Conservation (phyloP, 176 grass and related monocot genomes). For the Tuctoria greenei region DNA sequence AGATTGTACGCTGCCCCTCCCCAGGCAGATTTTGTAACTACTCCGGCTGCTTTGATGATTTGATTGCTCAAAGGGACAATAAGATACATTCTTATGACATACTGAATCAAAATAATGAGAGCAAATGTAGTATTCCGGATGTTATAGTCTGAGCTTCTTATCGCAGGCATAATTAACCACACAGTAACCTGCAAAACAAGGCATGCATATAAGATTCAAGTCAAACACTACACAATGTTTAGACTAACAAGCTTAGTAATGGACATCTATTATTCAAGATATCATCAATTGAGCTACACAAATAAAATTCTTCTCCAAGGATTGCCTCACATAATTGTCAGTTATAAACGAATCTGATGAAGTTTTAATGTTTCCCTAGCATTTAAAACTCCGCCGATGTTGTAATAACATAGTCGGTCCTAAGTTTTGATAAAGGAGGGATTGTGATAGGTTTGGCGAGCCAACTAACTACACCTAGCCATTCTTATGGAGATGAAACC, state of each 20-base stretch:
- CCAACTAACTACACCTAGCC: no score
- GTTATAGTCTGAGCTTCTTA: slow-evolving; percentile 53
- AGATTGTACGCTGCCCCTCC: slow-evolving; percentile 95
- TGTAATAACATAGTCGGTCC: no score
- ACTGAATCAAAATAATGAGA: slow-evolving; percentile 69
- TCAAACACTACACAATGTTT: not conserved
- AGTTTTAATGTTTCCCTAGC: not conserved
- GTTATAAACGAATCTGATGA: not conserved
- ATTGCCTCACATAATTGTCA: not conserved
- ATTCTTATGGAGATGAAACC: no score
- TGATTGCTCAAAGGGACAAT: slow-evolving; percentile 66
- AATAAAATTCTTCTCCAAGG: not conserved
- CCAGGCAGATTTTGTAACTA: slow-evolving; percentile 93
- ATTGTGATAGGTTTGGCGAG: no score
- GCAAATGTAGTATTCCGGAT: slow-evolving; percentile 64
- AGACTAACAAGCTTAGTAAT: not conserved
- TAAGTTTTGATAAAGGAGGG: no score
- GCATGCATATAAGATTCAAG: not conserved
- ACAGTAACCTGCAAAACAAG: slow-evolving; percentile 54
- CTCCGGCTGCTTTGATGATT: slow-evolving; percentile 80
- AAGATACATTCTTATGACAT: slow-evolving; percentile 75
- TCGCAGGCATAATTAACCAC: slow-evolving; percentile 68
- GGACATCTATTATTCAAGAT: not conserved
- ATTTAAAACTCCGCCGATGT: no score
- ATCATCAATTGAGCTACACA: not conserved